Evolutionary conservation across 495 filamentous ascomycete species (phyloP).

Genomic region (Pseudevernia furfuracea): DNA sequence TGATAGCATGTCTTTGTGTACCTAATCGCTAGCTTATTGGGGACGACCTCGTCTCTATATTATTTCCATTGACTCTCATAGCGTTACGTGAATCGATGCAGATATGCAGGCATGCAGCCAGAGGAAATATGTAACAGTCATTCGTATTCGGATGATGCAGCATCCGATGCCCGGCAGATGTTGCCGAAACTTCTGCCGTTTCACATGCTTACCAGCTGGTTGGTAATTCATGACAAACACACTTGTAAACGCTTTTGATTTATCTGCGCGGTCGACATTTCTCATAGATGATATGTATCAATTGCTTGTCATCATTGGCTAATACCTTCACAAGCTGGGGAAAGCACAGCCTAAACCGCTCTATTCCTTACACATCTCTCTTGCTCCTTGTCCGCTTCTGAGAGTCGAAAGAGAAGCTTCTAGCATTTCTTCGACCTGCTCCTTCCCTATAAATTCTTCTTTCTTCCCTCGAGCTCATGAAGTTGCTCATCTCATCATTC

Average conservation of each 20-base stretch:
- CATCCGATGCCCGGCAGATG: neutral
- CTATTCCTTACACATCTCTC: neutral
- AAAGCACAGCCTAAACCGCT: neutral
- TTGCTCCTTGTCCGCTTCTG: neutral
- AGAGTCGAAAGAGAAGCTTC: constrained; percentile 15
- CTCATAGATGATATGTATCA: neutral
- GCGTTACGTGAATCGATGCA: too few species aligned
- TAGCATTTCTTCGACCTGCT: neutral
- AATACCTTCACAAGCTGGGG: neutral
- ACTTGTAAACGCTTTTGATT: neutral
- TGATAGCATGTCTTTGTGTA: neutral
- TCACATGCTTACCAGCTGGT: constrained; percentile 14
- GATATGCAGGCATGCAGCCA: neutral
- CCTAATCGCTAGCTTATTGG: constrained; percentile 1
- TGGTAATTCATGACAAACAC: constrained; percentile 13
- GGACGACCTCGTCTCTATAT: neutral
- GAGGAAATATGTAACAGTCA: neutral
- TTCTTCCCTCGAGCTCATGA: constrained; percentile 32
- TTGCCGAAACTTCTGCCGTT: constrained; percentile 6
- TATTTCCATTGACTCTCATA: neutral
- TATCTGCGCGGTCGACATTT: neutral
- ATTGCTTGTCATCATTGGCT: constrained; percentile 4
- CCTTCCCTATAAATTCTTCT: constrained; percentile 32
- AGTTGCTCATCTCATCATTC: constrained; percentile 35
- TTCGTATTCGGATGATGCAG: neutral